These are phyloP conservation scores for Cyclostephanos invisitatus DNA, from an alignment of 108 stramenopile species.

Conservation along the genomic window DNA sequence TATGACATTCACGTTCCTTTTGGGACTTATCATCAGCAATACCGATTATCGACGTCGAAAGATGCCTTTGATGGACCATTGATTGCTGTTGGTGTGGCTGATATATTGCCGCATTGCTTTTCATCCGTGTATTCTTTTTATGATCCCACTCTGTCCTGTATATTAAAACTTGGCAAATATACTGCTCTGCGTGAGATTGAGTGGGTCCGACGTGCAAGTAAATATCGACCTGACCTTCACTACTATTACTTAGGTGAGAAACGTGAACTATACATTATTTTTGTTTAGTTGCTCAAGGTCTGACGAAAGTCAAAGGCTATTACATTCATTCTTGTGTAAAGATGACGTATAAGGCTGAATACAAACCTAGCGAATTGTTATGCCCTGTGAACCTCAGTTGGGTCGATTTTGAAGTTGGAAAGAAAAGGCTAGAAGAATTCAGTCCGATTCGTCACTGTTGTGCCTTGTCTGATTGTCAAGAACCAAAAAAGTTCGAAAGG, in stretches of 20 bases:
- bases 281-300: too few species aligned
- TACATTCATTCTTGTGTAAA: conserved; percentile 94
- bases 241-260: conserved; percentile 84
- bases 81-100: conserved; percentile 92
- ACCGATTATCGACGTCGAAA: conserved; percentile 61
- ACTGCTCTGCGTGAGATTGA: conserved; percentile 94
- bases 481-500: conserved; percentile 3
- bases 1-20: conserved; percentile 36
- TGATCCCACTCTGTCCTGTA: conserved; percentile 75
- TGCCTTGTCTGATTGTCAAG: conserved; percentile 16
- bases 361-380: conserved; percentile 88
- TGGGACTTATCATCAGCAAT: conserved; percentile 92
- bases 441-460: conserved; percentile 63
- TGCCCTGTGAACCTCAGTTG: conserved; percentile 81
- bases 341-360: conserved; percentile 98
- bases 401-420: conserved; percentile 80
- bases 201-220: conserved; percentile 60
- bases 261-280: too few species aligned
- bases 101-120: conserved; percentile 88
- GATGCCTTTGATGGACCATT: conserved; percentile 63
- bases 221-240: conserved; percentile 46
- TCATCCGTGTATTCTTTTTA: conserved; percentile 97
- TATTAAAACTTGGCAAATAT: conserved; percentile 88
- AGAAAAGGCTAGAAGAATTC: conserved; percentile 48
- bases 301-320: conserved; percentile 59